A percentile compares a stretch with the other conserved stretches of the same genome.
Conservation (phyloP, 2,329 filamentous ascomycete species). For the Diaporthe destruens region DNA sequence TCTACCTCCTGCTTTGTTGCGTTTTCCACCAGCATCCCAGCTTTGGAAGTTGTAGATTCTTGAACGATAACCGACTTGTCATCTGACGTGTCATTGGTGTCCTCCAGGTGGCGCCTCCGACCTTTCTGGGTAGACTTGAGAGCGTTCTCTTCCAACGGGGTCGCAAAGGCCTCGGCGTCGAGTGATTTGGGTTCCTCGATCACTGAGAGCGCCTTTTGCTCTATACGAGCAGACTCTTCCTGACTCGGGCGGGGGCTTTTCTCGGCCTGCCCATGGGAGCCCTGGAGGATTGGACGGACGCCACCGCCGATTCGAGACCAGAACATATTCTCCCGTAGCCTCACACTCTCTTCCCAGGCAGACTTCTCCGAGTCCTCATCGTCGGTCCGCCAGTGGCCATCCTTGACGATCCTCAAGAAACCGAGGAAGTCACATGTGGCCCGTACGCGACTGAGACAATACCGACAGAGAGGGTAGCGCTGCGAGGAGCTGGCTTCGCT, state of each 20-base stretch:
- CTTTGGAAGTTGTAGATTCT: not conserved
- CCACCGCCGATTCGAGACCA: slow-evolving; percentile 95
- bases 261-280: slow-evolving; percentile 50
- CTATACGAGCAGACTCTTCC: slow-evolving; percentile 35
- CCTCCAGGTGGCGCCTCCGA: not conserved
- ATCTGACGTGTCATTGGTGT: not conserved
- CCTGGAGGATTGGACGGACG: slow-evolving; percentile 73
- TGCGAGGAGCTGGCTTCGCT: slow-evolving; percentile 89
- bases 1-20: slow-evolving; percentile 13
- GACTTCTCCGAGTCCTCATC: slow-evolving; percentile 86
- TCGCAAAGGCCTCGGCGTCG: slow-evolving; percentile 36
- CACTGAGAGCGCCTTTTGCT: slow-evolving; percentile 9
- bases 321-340: slow-evolving; percentile 94
- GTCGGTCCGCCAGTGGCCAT: slow-evolving; percentile 90
- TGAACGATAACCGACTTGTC: slow-evolving; percentile 20
- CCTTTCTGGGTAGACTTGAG: not conserved
- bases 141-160: slow-evolving; percentile 25
- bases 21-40: not conserved
- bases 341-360: slow-evolving; percentile 95
- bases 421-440: slow-evolving; percentile 93
- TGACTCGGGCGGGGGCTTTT: slow-evolving; percentile 46
- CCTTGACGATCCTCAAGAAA: slow-evolving; percentile 90
- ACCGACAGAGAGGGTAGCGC: slow-evolving; percentile 89
- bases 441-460: slow-evolving; percentile 86
- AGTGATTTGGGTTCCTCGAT: slow-evolving; percentile 23